Conservation (phyloP, 352 stramenopile genomes). For the Blastocystis sp. region DNA sequence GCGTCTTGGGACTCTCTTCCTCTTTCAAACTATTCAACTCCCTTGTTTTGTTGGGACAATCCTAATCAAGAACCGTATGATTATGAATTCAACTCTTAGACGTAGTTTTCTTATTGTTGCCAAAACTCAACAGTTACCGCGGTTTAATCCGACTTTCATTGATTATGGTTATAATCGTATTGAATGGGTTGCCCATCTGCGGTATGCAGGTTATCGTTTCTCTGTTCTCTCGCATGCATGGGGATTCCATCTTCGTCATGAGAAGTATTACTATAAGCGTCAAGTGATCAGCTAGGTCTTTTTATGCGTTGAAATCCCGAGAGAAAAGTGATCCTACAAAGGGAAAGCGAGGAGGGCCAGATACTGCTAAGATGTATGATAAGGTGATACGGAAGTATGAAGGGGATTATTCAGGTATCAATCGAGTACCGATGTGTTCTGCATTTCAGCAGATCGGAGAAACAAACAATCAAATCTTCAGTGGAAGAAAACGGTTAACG, state of each 20-base stretch:
- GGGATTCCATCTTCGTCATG: conserved; percentile 2
- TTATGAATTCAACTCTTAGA: neutral
- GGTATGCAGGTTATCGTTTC: conserved; percentile 20
- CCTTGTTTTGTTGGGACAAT: conserved; percentile 46
- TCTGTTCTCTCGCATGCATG: conserved; percentile 33
- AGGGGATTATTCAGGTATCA: neutral
- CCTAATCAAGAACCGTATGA: neutral
- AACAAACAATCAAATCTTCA: neutral
- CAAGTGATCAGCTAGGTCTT: neutral
- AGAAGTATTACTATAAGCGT: neutral
- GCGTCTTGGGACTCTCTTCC: neutral
- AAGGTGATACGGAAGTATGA: conserved; percentile 4
- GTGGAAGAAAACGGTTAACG: neutral
- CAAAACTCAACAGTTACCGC: neutral
- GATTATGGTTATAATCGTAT: neutral
- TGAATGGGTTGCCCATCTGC: conserved; percentile 25
- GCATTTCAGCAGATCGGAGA: neutral
- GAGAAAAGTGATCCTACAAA: conserved; percentile 39
- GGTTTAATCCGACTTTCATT: neutral
- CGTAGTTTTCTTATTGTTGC: conserved; percentile 5
- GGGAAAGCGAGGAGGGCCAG: neutral
- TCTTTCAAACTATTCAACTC: neutral
- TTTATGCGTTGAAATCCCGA: neutral
- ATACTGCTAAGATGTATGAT: conserved; percentile 16
- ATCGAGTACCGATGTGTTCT: neutral